Conservation (phyloP, 2,329 filamentous ascomycete species). For the Hypoxylon sp. region DNA sequence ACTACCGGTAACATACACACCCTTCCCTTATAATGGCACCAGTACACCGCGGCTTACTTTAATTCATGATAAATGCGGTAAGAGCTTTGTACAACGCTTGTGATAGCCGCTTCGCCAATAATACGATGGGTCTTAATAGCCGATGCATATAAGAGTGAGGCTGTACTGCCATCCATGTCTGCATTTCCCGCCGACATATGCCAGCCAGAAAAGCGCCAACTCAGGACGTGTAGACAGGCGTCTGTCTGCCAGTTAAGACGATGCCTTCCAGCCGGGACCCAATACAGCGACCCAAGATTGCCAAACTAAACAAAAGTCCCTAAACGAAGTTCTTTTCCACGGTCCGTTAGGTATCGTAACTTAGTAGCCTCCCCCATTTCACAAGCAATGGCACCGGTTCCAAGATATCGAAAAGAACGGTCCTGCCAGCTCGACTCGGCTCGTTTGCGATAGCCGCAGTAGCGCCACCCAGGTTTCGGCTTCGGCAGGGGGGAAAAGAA, state of each 20-base stretch:
- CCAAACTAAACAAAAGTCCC: neutral
- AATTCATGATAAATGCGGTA: neutral
- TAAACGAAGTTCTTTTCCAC: neutral
- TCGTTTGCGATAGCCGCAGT: neutral
- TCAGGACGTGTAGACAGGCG: neutral
- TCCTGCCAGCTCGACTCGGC: neutral
- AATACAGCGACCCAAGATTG: constrained; percentile 5
- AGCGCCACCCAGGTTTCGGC: neutral
- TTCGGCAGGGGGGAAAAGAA: neutral
- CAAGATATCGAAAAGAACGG: neutral
- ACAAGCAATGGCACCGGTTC: neutral
- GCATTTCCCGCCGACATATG: neutral
- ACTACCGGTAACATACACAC: neutral
- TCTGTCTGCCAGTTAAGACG: neutral
- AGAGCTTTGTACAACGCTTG: neutral
- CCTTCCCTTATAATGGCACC: neutral
- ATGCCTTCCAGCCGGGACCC: constrained; percentile 10
- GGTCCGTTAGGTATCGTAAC: neutral
- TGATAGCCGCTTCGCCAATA: constrained; percentile 1
- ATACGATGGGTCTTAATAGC: neutral
- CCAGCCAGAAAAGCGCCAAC: neutral
- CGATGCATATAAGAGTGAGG: constrained; percentile 1
- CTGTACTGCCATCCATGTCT: neutral
- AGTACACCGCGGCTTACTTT: neutral
- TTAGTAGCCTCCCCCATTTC: neutral